phyloP scores from a whole-genome alignment of 2,329 filamentous ascomycete genomes.

The Aspergillus pseudoviridinutans region DNA sequence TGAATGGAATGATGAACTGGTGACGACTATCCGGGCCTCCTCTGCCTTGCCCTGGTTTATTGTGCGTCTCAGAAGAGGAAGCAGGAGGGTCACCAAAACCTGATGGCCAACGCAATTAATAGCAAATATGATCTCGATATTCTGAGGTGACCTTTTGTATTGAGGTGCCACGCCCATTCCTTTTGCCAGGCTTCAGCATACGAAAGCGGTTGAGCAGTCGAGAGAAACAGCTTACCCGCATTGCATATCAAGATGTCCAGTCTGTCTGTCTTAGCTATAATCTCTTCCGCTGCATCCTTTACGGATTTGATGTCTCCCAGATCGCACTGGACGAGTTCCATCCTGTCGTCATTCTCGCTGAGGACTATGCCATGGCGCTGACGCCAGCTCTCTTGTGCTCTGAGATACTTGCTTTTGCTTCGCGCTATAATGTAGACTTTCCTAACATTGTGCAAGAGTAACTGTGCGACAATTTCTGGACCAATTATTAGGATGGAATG shows the following conservation, averaged over 20 bases:
- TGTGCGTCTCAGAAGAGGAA: conserved; percentile 26
- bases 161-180: conserved; percentile 17
- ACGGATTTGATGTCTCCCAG: conserved; percentile 24
- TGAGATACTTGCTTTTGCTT: conserved; percentile 18
- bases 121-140: conserved; percentile 48
- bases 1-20: conserved; percentile 30
- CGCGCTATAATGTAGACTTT: conserved; percentile 28
- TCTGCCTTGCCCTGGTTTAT: conserved; percentile 20
- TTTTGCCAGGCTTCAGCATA: not conserved
- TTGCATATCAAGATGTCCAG: conserved; percentile 32
- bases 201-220: not conserved
- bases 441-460: conserved; percentile 27
- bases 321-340: conserved; percentile 28
- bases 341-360: conserved; percentile 14
- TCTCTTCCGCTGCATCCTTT: conserved; percentile 15
- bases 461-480: conserved; percentile 26
- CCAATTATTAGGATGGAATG: not conserved
- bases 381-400: conserved; percentile 22
- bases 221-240: conserved; percentile 19
- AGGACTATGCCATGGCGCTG: conserved; percentile 13
- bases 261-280: conserved; percentile 19
- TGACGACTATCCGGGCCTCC: conserved; percentile 44
- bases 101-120: conserved; percentile 51
- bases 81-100: conserved; percentile 48
- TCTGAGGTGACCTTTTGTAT: conserved; percentile 29